phyloP scores from a whole-genome alignment of 345 rosid species.

The Lumnitzera racemosa region DNA sequence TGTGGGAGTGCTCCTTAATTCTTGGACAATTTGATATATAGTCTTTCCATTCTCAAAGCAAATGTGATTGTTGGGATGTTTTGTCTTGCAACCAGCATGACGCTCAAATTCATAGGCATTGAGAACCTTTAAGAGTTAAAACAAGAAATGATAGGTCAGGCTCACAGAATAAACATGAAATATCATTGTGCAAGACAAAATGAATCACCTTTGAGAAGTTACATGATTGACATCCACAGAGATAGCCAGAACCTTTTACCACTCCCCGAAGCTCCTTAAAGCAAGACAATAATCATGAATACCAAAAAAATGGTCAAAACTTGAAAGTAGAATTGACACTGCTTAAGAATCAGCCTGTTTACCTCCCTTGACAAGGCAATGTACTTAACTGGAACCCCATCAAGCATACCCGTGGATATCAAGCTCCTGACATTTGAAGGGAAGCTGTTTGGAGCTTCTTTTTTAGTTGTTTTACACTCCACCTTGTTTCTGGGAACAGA shows the following conservation, averaged over 20 bases:
- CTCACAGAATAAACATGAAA: background rate
- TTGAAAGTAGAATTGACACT: constrained; percentile 5
- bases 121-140: constrained; percentile 41
- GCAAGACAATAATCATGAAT: constrained; percentile 19
- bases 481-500: constrained; percentile 44
- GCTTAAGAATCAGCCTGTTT: constrained; percentile 11
- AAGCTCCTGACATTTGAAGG: constrained; percentile 92
- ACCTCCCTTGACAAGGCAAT: constrained; percentile 76
- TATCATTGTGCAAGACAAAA: constrained; percentile 1
- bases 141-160: constrained; percentile 5
- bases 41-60: constrained; percentile 95
- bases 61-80: constrained; percentile 94
- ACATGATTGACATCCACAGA: constrained; percentile 81
- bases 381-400: constrained; percentile 85
- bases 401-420: constrained; percentile 91
- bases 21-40: constrained; percentile 90
- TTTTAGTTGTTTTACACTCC: constrained; percentile 47
- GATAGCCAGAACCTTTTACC: constrained; percentile 88
- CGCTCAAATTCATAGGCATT: constrained; percentile 89
- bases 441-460: constrained; percentile 82
- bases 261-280: constrained; percentile 70
- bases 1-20: constrained; percentile 71
- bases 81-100: constrained; percentile 88
- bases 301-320: constrained; percentile 9
- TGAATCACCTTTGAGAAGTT: constrained; percentile 62